Evolutionary conservation across 1,284 basidiomycete species (phyloP), one percentile per base, ranked within the genome.

Genomic region (Melampsora larici-populina): DNA sequence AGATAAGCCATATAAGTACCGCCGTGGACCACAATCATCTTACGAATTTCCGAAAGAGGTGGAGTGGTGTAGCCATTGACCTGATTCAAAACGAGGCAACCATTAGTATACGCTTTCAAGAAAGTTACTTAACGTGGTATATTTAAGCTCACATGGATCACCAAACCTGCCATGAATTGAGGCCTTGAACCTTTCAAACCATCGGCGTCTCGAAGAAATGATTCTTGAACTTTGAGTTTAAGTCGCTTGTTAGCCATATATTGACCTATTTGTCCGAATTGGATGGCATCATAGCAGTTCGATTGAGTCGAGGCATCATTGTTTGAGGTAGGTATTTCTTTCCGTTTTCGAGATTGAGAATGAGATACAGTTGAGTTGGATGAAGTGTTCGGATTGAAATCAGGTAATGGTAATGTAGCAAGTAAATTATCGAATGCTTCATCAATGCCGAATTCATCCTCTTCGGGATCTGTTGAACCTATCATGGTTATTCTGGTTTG

Each of bases 41-140:
- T 86, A 3, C 92, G 88, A 0, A 98, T 85, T 70, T 93, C 92
- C 82, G 93, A 91, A 71, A 94, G 89, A 4, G 94, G 93, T 7
- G 95, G 94, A 36, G 88, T 86, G 0, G 94, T 97, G 86, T 89
- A 92, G 0, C 95, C 95, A 82, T 97, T 97, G 80, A 95, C 90
- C 92, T 84, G 2, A 36, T 48, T 93, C 79, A n/a, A 29, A 33
- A 36, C 11, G 72, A 75, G 9, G 5, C 21, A 43, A 79, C 15
- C 2, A 36, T 36, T 3, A 36, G 36, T 36, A 36, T 36, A 46
- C 29, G 26, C 43, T 2, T 64, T 36, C 33, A 13, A 26, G 18
- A 2, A 18, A 5, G 7, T 13, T 24, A 70, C 63, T 33, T 15
- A 17, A 6, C 6, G 29, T 55, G 62, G 26, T 36, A 36, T 9